Evolutionary conservation across 1,284 basidiomycete genomes (phyloP), one percentile per base, ranked within the genome.

Genomic region (Tilletia setariae): DNA sequence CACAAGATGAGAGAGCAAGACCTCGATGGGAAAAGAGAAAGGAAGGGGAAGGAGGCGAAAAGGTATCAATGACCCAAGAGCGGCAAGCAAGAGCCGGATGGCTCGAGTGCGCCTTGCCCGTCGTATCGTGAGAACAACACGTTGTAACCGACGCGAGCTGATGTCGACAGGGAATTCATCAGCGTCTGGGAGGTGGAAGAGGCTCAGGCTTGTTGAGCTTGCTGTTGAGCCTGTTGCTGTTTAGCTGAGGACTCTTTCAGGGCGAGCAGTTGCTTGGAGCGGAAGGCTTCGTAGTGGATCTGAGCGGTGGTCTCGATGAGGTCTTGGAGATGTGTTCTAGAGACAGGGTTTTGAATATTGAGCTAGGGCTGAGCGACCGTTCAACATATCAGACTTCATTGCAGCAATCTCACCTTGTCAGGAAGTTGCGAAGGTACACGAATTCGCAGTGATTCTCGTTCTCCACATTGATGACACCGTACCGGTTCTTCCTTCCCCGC

Each of bases 271-370:
- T 98, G 96, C 86, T 97, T 98, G 79, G 92, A 94, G 75, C 95
- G 90, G 91, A 98, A 98, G 8, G 94, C 94, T 87, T 98, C 96
- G 85, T 98, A 98, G 85, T 98, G 96, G 83, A 96, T 96, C 84
- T 95, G 92, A 8, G 94, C 92, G 1, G 95, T 98, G 67, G 95
- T 97, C 87, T 98, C 95, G 83, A 98, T 98, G 78, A 98, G 85
- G 83, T 98, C 96, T 84, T 98, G 96, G 79, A 98, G 85, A 85
- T 98, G 95, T 40, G 95, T 95, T 84, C 94, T 63, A 21, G 51
- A 19, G 51, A 44, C 19, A n/a, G n/a, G n/a, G 23, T 46, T 73
- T 43, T 73, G 59, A 32, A 67, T 53, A 56, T 61, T 16, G 11
- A 7, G n/a, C 46, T 21, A 32, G n/a, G n/a, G n/a, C n/a, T n/a